Evolutionary conservation across 2,329 filamentous ascomycete species (phyloP).

Genomic region (Grosmannia penicillata): DNA sequence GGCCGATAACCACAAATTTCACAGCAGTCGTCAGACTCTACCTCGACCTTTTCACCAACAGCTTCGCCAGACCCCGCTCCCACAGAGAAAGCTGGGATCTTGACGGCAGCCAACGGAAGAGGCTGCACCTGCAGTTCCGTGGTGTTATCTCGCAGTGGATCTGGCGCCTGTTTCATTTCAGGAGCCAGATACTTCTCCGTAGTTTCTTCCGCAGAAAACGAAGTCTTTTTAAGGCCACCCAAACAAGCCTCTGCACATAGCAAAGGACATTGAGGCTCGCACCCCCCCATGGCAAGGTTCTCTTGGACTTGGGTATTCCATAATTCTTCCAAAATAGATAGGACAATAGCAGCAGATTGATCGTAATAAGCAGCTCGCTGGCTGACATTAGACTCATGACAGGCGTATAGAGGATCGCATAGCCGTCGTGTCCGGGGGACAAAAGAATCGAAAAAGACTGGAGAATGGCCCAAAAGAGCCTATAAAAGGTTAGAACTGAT

Average conservation of each 20-base stretch:
- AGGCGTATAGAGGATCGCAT: slow-evolving; percentile 28
- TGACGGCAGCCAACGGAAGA: no score
- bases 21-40: slow-evolving; percentile 30
- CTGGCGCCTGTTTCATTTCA: no score
- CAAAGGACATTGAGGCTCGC: no score
- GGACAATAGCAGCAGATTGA: slow-evolving; percentile 23
- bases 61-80: neutral
- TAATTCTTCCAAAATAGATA: slow-evolving; percentile 6
- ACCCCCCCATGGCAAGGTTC: no score
- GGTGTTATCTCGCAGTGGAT: no score
- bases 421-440: slow-evolving; percentile 24
- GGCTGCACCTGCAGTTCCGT: no score
- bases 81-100: neutral
- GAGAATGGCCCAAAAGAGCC: slow-evolving; percentile 19
- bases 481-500: no score
- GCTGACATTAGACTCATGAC: slow-evolving; percentile 15
- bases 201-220: no score
- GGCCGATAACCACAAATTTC: slow-evolving; percentile 39
- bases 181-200: no score
- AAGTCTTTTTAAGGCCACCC: no score
- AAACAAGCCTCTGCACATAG: no score
- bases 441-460: slow-evolving; percentile 25
- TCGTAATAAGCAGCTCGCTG: slow-evolving; percentile 26
- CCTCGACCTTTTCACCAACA: slow-evolving; percentile 2
- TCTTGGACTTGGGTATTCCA: neutral